Conservation (phyloP, 768 basidiomycete species). For the Kwoniella bestiolae region DNA sequence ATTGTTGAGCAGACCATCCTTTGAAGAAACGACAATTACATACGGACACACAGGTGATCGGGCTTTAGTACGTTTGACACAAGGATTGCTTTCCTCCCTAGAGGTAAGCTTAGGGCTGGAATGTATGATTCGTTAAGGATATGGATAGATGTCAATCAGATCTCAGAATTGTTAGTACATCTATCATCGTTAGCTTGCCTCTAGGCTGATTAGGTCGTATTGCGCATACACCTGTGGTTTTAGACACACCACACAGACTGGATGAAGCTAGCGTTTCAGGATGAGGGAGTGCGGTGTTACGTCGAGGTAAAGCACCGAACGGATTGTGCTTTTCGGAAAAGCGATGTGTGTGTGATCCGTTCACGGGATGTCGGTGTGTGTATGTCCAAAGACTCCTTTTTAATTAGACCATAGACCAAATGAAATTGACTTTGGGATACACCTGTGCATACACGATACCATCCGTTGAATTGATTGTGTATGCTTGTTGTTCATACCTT, state of each 20-base stretch:
- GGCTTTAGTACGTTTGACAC: no score
- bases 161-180: background rate
- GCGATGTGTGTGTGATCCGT: background rate
- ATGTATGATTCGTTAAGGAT: background rate
- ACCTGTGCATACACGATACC: no score
- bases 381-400: background rate
- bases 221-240: no score
- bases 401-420: background rate
- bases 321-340: background rate
- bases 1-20: background rate
- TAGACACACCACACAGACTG: background rate
- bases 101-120: background rate
- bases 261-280: background rate
- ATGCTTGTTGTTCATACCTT: no score
- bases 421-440: background rate
- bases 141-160: background rate
- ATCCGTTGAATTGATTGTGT: no score
- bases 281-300: no score
- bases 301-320: background rate
- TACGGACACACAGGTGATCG: background rate
- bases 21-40: background rate
- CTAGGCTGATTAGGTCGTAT: no score
- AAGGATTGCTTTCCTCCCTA: background rate
- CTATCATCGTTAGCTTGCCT: background rate
- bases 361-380: background rate